Evolutionary conservation across 257 asterid genomes (phyloP), one percentile per base, ranked within the genome.

Genomic region (Echites panduratus): DNA sequence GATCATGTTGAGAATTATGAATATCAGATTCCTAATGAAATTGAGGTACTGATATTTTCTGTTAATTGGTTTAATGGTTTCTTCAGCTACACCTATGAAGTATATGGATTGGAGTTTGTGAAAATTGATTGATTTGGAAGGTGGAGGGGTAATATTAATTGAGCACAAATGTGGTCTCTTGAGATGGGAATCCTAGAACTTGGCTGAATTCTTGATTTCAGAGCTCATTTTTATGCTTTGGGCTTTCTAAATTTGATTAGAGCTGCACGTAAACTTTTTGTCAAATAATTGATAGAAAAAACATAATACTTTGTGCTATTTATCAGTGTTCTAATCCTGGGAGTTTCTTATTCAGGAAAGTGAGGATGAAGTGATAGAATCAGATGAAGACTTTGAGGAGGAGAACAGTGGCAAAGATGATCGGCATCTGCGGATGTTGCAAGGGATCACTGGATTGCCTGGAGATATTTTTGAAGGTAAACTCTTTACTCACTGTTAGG

Each of bases 371-470:
- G 84, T 87, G 70, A 91, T 91, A n/a, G 78, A 77, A 44, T 91
- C 98, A 0, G 97, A 91, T 73, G 97, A 88, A 47, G 86, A 79
- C 45, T 48, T 81, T 48, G 73, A 20, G 5, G 66, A 74, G 49
- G 71, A 78, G 27, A 52, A 61, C 27, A 67, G 74, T 57, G 74
- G 24, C 57, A 82, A 79, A 27, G 77, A 80, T 14, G 89, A 71
- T 65, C 85, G 85, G 77, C 98, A 91, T 81, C 74, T 70, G 0
- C 83, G 96, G 81, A 88, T 94, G 95, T 75, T 94, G 88, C 88
- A 88, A 81, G 83, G 71, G 47, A 83, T 94, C 70, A 91, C 98
- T 68, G 96, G 96, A 74, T 92, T 91, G 76, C 87, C 98, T 1
- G 74, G 81, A 81, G 88, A 85, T 73, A 86, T 95, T 62, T 91